phyloP scores from a whole-genome alignment of 768 basidiomycete species.

The Mrakia frigida region DNA sequence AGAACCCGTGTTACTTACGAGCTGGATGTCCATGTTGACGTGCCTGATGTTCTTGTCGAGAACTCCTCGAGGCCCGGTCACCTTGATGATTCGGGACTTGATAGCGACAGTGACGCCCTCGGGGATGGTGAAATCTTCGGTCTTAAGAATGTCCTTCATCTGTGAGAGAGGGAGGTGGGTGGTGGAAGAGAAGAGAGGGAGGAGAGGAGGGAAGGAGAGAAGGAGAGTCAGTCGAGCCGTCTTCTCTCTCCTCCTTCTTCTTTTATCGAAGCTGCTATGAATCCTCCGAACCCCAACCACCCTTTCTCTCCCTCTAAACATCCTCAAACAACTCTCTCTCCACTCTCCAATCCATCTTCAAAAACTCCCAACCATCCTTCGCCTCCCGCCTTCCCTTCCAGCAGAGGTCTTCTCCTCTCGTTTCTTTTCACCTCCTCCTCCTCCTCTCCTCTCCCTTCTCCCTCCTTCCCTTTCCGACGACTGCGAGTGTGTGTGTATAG shows the following conservation, averaged over 20 bases:
- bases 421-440: too few relatives aligned
- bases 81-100: conserved; percentile 86
- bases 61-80: conserved; percentile 86
- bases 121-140: conserved; percentile 43
- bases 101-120: conserved; percentile 76
- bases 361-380: too few relatives aligned
- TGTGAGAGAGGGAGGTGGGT: background rate
- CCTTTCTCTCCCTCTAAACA: too few relatives aligned
- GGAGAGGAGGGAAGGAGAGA: background rate
- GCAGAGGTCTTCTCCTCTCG: too few relatives aligned
- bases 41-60: conserved; percentile 81
- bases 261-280: too few relatives aligned
- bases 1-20: conserved; percentile 50
- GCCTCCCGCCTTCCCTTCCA: too few relatives aligned
- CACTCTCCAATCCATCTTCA: background rate
- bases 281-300: too few relatives aligned
- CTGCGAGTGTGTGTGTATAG: background rate
- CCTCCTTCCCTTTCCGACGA: background rate
- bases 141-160: conserved; percentile 34
- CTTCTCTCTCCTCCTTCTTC: too few relatives aligned
- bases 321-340: background rate
- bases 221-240: background rate
- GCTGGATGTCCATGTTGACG: conserved; percentile 86
- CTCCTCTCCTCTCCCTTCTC: background rate
- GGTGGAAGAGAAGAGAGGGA: background rate